Evolutionary conservation across 23 red algal species (phyloP), one percentile per base, ranked within the genome.

Genomic region (Gracilaria gracilis): DNA sequence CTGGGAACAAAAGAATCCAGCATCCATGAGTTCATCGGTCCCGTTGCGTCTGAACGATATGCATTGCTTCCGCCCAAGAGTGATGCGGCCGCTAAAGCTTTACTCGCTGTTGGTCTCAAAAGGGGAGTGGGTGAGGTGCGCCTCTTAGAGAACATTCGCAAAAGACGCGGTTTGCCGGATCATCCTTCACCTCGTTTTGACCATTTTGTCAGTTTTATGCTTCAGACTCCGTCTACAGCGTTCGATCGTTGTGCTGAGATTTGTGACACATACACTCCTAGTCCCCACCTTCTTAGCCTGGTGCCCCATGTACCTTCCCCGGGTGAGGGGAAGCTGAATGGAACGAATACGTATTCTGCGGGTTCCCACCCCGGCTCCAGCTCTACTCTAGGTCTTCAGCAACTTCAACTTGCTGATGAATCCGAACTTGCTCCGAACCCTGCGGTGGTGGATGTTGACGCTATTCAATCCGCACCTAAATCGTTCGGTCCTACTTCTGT

Each of bases 1-100:
- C 39, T 62, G 24, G 46, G n/a, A 64, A 40, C 54, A 16, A 59
- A 65, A 28, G 55, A 83, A 19, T 19, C n/a, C 42, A 61, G 46
- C 61, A 59, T 83, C n/a, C n/a, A 59, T 47, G 80, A 83, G 38
- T 83, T 83, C 57, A 40, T 65, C 27, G 80, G 80, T 34, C 80
- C 80, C 2, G 57, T 83, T 40, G 80, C 80, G 6, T 65, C 80
- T 19, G 80, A 83, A 64, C 80, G 80, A 28, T 83, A 83, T 39
- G 55, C 55, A 17, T 83, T 55, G 55, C 80, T 83, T 64, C 80
- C 80, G 14, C 80, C 55, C 13, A 59, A 65, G 37, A 64, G 55
- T 57, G 61, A 59, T 55, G 80, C 80, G 31, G 80, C 80, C 31
- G 80, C 80, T 34, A 83, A 83, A 47, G 80, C 80, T 25, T 55